Evolutionary conservation across 441 rosid genomes (phyloP).

Genomic region (Eugenia klotzschiana): DNA sequence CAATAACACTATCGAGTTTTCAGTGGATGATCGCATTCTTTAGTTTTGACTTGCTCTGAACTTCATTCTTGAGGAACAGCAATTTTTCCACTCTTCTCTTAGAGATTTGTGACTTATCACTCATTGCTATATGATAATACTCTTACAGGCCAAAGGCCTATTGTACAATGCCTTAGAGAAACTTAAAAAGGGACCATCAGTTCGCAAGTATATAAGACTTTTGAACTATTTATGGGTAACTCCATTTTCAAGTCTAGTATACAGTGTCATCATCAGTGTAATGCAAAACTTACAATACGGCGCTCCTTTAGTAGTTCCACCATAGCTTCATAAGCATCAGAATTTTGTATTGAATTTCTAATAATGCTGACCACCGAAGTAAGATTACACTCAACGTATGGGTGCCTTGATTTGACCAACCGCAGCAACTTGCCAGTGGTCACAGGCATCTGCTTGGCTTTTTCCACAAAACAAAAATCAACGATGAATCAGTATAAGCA

Average conservation of each 20-base stretch:
- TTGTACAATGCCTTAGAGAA: not conserved
- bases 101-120: not conserved
- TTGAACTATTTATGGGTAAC: not conserved
- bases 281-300: conserved; percentile 27
- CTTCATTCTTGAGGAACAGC: not conserved
- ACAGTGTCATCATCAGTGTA: not conserved
- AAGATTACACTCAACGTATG: conserved; percentile 56
- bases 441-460: conserved; percentile 81
- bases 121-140: not conserved
- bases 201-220: not conserved
- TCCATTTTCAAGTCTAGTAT: not conserved
- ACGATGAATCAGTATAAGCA: not conserved
- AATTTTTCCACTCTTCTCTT: not conserved
- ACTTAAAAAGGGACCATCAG: not conserved
- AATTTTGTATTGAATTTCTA: conserved; percentile 54
- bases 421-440: conserved; percentile 41
- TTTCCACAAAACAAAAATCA: conserved; percentile 13
- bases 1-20: not conserved
- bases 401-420: conserved; percentile 46
- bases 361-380: conserved; percentile 44
- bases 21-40: not conserved
- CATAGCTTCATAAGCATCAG: conserved; percentile 48
- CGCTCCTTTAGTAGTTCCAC: conserved; percentile 37
- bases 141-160: not conserved
- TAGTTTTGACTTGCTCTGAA: not conserved